Evolutionary conservation across 148 eudicot species (phyloP).

Genomic region (Fagopyrum esculentum): DNA sequence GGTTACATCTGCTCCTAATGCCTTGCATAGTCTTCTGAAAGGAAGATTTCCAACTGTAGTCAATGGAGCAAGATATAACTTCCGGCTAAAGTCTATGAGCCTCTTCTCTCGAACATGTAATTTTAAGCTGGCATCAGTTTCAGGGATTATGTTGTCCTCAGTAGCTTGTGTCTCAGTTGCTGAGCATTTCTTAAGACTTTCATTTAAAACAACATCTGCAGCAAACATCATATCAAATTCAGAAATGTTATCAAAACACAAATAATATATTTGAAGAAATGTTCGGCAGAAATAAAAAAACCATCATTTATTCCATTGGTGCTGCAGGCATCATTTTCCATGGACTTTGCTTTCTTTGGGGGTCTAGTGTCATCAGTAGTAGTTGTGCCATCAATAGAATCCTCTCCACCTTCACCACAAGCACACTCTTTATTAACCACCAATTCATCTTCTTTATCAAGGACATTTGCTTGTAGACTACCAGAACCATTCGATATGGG

Average conservation of each 20-base stretch:
- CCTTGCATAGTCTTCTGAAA: conserved; percentile 87
- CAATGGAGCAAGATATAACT: conserved; percentile 93
- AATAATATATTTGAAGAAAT: not conserved
- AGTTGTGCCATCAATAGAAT: conserved; percentile 19
- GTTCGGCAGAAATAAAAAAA: conserved; percentile 12
- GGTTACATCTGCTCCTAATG: conserved; percentile 89
- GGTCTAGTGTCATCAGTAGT: conserved; percentile 52
- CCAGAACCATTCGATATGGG: conserved; percentile 28
- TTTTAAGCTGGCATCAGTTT: conserved; percentile 70
- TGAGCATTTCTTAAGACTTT: conserved; percentile 26
- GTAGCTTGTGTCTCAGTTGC: conserved; percentile 23
- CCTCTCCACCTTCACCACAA: conserved; percentile 31
- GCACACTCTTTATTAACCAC: conserved; percentile 19
- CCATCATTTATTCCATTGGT: conserved; percentile 34
- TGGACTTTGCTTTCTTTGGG: conserved; percentile 59
- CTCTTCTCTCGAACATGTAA: conserved; percentile 70
- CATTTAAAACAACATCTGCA: conserved; percentile 17
- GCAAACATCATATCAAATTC: not conserved
- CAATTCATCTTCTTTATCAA: conserved; percentile 24
- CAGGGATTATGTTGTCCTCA: conserved; percentile 25
- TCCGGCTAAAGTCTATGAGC: conserved; percentile 81
- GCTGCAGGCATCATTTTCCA: conserved; percentile 26
- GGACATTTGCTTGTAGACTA: conserved; percentile 30
- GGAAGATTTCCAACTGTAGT: conserved; percentile 99
- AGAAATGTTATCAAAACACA: not conserved